Evolutionary conservation across 768 basidiomycete species (phyloP).

Genomic region (Russula ochroleuca): DNA sequence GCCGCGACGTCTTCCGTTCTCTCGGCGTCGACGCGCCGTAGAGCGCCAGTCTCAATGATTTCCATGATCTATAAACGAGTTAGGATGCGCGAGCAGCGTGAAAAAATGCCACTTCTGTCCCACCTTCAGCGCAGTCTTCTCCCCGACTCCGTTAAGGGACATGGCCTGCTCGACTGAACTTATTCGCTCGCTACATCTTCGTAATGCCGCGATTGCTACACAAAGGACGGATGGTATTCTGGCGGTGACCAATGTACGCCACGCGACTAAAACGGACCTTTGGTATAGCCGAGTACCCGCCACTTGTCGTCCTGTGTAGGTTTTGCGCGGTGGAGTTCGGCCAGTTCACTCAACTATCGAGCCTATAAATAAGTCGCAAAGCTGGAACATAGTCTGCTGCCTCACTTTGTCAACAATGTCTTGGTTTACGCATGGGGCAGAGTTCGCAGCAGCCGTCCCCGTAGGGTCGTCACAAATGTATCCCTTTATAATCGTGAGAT

Average conservation of each 20-base stretch:
- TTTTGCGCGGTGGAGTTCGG: slow-evolving; percentile 59
- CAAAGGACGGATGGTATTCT: not conserved
- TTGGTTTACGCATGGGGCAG: slow-evolving; percentile 53
- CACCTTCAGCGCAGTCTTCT: slow-evolving; percentile 74
- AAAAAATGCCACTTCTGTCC: not conserved
- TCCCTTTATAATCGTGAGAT: slow-evolving; percentile 40
- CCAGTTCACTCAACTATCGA: slow-evolving; percentile 60
- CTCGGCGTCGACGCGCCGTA: slow-evolving; percentile 64
- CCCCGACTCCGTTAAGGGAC: slow-evolving; percentile 57
- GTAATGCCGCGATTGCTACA: slow-evolving; percentile 56
- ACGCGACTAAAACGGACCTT: slow-evolving; percentile 47
- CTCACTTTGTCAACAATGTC: slow-evolving; percentile 77
- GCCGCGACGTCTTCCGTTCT: slow-evolving; percentile 57
- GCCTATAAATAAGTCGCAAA: not conserved
- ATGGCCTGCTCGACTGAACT: slow-evolving; percentile 54
- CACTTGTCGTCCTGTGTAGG: slow-evolving; percentile 58
- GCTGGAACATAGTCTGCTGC: slow-evolving; percentile 29
- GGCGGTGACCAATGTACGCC: not conserved
- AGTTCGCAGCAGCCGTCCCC: slow-evolving; percentile 33
- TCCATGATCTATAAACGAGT: slow-evolving; percentile 60
- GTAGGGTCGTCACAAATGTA: slow-evolving; percentile 56
- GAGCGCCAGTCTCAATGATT: slow-evolving; percentile 68
- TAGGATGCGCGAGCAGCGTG: not conserved
- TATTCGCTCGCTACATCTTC: slow-evolving; percentile 55
- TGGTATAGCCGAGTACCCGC: slow-evolving; percentile 60